phyloP scores from a whole-genome alignment of 768 basidiomycete genomes.

The Leccinum aurantiacum region DNA sequence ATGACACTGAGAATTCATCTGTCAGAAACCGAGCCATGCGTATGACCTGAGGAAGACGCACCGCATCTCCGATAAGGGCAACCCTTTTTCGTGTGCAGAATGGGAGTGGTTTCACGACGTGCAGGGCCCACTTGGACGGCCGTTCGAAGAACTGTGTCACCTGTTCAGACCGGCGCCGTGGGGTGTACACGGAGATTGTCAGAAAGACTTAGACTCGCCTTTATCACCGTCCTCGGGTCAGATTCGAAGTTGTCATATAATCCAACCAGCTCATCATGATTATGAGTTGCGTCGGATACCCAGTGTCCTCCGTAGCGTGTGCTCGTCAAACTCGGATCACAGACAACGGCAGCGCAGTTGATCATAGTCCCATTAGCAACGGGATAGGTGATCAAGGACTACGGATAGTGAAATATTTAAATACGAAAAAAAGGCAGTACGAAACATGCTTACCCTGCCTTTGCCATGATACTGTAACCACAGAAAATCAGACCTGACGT shows the following conservation, averaged over 20 bases:
- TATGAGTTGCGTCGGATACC: slow-evolving; percentile 22
- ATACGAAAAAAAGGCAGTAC: not conserved
- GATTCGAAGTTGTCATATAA: slow-evolving; percentile 38
- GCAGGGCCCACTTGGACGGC: slow-evolving; percentile 45
- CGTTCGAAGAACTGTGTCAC: slow-evolving; percentile 33
- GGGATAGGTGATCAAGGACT: slow-evolving; percentile 44
- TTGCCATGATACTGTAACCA: slow-evolving; percentile 15
- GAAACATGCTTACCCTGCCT: slow-evolving; percentile 2
- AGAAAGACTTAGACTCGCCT: slow-evolving; percentile 11
- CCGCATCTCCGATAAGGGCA: slow-evolving; percentile 40
- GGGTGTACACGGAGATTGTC: not conserved
- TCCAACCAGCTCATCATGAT: slow-evolving; percentile 25
- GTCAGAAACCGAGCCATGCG: not conserved
- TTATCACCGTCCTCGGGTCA: slow-evolving; percentile 30
- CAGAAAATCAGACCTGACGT: slow-evolving; percentile 10
- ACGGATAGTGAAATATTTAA: not conserved
- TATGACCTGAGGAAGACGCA: slow-evolving; percentile 16
- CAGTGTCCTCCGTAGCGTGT: slow-evolving; percentile 35
- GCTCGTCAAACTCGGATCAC: slow-evolving; percentile 30
- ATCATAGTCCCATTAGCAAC: slow-evolving; percentile 36
- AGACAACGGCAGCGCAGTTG: slow-evolving; percentile 36
- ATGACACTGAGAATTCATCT: slow-evolving; percentile 10
- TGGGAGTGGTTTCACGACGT: slow-evolving; percentile 38
- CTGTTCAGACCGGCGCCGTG: not conserved
- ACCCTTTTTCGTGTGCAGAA: slow-evolving; percentile 41